Conservation (phyloP, 2,329 filamentous ascomycete genomes). For the Colletotrichum sp. region DNA sequence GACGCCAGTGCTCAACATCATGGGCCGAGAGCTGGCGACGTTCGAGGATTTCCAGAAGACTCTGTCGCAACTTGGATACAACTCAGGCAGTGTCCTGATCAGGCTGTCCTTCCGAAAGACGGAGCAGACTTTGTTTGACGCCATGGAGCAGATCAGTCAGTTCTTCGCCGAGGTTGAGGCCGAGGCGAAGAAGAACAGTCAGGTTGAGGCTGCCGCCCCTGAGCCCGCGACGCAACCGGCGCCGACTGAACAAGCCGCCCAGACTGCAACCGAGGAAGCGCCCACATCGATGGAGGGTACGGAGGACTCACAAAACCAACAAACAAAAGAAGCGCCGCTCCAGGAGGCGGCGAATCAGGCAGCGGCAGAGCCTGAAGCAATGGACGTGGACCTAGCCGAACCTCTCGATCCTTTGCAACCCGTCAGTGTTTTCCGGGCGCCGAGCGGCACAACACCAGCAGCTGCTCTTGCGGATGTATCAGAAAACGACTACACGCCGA, state of each 20-base stretch:
- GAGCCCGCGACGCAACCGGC: conserved; percentile 18
- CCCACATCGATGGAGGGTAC: not conserved
- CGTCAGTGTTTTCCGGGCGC: conserved; percentile 79
- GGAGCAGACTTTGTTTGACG: conserved; percentile 80
- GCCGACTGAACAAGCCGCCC: conserved; percentile 7
- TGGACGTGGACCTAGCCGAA: conserved; percentile 29
- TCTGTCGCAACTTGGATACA: conserved; percentile 84
- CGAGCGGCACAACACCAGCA: conserved; percentile 73
- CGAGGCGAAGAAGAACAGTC: conserved; percentile 22
- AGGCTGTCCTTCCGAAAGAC: conserved; percentile 79
- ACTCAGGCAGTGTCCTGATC: conserved; percentile 81
- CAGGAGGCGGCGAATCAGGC: not conserved
- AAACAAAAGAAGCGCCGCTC: not conserved
- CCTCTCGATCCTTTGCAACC: conserved; percentile 47
- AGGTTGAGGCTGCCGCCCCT: conserved; percentile 3
- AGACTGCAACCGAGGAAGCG: not conserved
- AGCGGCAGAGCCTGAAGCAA: conserved; percentile 23
- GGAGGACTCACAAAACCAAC: not conserved
- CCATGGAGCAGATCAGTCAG: conserved; percentile 79
- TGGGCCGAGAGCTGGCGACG: conserved; percentile 78
- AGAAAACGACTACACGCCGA: conserved; percentile 79
- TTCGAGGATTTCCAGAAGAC: conserved; percentile 90
- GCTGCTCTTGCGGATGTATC: conserved; percentile 73
- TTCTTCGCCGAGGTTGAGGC: conserved; percentile 68
- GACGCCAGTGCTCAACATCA: conserved; percentile 81